Evolutionary conservation across 2,329 filamentous ascomycete species (phyloP).

Genomic region (Penicillium sp.): DNA sequence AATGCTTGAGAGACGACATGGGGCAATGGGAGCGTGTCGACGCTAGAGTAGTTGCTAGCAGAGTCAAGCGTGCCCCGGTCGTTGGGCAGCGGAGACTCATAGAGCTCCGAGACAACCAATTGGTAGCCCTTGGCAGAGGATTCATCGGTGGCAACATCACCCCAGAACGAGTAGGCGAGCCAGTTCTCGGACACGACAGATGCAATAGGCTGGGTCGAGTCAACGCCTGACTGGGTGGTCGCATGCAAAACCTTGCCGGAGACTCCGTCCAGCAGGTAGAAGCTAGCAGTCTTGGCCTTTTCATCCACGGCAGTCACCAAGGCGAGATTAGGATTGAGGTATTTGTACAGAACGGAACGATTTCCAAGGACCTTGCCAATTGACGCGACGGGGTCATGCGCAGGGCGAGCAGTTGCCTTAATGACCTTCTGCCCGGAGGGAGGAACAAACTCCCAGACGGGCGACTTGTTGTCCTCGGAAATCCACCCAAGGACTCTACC

Average conservation of each 20-base stretch:
- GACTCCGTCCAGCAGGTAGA: slow-evolving; percentile 83
- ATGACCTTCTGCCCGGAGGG: slow-evolving; percentile 68
- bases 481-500: slow-evolving; percentile 49
- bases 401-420: slow-evolving; percentile 66
- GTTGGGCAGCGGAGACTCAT: slow-evolving; percentile 80
- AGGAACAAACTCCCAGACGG: slow-evolving; percentile 73
- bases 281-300: slow-evolving; percentile 56
- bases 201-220: slow-evolving; percentile 70
- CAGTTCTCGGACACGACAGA: slow-evolving; percentile 91
- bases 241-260: slow-evolving; percentile 80
- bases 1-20: slow-evolving; percentile 79
- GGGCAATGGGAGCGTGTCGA: slow-evolving; percentile 64
- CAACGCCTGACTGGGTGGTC: slow-evolving; percentile 70
- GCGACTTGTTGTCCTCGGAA: slow-evolving; percentile 40
- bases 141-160: slow-evolving; percentile 48
- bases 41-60: slow-evolving; percentile 70
- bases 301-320: slow-evolving; percentile 72
- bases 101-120: slow-evolving; percentile 82
- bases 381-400: slow-evolving; percentile 86
- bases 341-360: slow-evolving; percentile 94
- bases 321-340: slow-evolving; percentile 83
- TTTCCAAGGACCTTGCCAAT: slow-evolving; percentile 93
- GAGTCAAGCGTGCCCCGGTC: slow-evolving; percentile 78
- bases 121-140: slow-evolving; percentile 76
- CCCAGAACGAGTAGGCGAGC: slow-evolving; percentile 82